Base-by-base conservation (phyloP, 768 basidiomycete genomes). In the Plicaturopsis crispa region DNA sequence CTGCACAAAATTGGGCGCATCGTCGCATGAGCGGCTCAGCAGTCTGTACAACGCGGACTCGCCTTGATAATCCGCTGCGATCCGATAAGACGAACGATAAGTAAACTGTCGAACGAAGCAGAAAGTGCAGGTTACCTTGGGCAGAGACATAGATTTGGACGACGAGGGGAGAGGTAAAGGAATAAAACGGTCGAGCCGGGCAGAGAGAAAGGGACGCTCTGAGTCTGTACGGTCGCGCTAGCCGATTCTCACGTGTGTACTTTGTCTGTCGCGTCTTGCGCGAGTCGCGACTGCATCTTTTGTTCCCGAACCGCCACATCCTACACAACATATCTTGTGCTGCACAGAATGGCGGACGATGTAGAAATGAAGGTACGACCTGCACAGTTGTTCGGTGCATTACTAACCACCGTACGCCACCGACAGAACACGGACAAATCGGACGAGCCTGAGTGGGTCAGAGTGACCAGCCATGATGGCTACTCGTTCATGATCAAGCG, bases 401-500 rank as follows among this genome's bases (percentile, higher is more conserved):
- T 8, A 28, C 26, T 28, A 14, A 28, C 8, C 8, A 28, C 14
- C 14, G 8, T 28, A 28, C 26, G 10, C 26, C 8, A 14, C 14
- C 26, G 14, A 14, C 26, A 28, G 26, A 28, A 8, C 26, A 28
- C n/a, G n/a, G n/a, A n/a, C 10, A 28, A 28, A 28, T 8, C 26
- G 14, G 59, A 64, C 16, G 60, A 67, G n/a, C n/a, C n/a, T 7
- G 78, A 77, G 40, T 92, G 86, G 86, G 77, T 91, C 22, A 72
- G 82, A 24, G 67, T 91, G 7, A 73, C 73, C 30, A 87, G 83
- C 56, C 69, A 66, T 2, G 90, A 94, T 47, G 88, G 88, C 0
- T 89, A 79, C 56, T 73, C 80, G 1, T 94, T 83, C 57, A 71
- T 94, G 40, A 70, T 93, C 35, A 73, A 70, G 36, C 73, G 85